Conservation (phyloP, 176 grass and related monocot genomes). For the Tillandsia leiboldiana region DNA sequence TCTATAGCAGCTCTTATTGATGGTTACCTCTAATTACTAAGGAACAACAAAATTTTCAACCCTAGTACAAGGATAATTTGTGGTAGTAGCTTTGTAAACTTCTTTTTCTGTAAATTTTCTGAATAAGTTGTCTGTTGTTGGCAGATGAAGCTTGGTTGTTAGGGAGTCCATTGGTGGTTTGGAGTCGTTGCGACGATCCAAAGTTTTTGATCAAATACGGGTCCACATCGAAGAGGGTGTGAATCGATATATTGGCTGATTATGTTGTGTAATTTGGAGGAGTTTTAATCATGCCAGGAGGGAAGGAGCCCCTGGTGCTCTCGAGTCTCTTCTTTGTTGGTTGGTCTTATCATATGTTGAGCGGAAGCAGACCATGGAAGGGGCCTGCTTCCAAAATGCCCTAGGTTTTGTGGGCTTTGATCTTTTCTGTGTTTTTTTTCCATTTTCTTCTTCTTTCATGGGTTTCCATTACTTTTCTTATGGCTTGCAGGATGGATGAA, state of each 20-base stretch:
- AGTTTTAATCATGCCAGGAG: conserved; percentile 21
- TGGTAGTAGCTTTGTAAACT: background rate
- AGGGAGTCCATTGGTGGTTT: background rate
- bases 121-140: background rate
- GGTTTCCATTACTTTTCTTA: background rate
- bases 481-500: conserved; percentile 1
- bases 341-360: conserved; percentile 9
- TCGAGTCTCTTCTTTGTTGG: background rate
- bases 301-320: conserved; percentile 29
- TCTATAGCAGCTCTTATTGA: too few relatives aligned
- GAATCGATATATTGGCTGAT: conserved; percentile 16
- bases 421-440: conserved; percentile 28
- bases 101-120: background rate
- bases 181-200: background rate
- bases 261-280: conserved; percentile 25
- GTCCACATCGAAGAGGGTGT: conserved; percentile 7
- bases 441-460: conserved; percentile 9
- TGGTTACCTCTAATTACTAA: too few relatives aligned
- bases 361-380: conserved; percentile 35
- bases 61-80: background rate
- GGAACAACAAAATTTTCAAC: too few relatives aligned
- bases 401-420: conserved; percentile 18
- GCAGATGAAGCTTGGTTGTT: background rate
- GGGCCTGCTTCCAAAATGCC: conserved; percentile 45
- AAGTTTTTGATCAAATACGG: background rate